phyloP scores from a whole-genome alignment of 768 basidiomycete genomes.

The Tulasnella sp. region DNA sequence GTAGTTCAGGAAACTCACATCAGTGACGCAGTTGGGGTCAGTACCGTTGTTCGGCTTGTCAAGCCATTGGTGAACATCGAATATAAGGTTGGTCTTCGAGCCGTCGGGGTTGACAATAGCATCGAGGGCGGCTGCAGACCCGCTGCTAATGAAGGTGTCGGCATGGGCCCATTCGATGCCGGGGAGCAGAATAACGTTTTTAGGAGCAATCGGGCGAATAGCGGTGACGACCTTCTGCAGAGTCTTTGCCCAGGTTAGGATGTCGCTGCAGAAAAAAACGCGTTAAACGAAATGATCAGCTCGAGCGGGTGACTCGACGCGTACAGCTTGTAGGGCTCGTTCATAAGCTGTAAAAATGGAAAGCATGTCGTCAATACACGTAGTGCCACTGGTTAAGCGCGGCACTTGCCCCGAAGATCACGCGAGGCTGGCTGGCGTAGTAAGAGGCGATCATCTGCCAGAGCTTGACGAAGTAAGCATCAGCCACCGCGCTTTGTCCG shows the following conservation, averaged over 20 bases:
- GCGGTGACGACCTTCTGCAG: constrained; percentile 38
- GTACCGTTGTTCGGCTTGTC: constrained; percentile 41
- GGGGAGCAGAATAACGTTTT: constrained; percentile 40
- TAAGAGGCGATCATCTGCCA: constrained; percentile 2
- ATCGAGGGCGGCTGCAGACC: constrained; percentile 36
- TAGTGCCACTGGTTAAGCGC: not conserved
- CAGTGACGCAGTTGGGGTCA: constrained; percentile 38
- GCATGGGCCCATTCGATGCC: constrained; percentile 39
- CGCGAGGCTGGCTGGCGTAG: not conserved
- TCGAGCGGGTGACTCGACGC: constrained; percentile 14
- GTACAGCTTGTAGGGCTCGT: constrained; percentile 42
- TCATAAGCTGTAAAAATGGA: constrained; percentile 31
- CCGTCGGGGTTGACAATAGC: constrained; percentile 39
- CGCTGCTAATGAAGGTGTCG: constrained; percentile 34
- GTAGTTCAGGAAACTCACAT: not conserved
- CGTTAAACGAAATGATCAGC: not conserved
- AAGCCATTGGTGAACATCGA: constrained; percentile 37
- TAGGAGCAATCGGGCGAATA: constrained; percentile 37
- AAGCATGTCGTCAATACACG: not conserved
- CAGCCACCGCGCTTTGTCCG: not conserved
- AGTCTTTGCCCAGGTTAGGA: constrained; percentile 33
- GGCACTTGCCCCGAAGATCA: constrained; percentile 24
- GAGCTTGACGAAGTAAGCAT: not conserved
- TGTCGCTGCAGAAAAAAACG: constrained; percentile 32
- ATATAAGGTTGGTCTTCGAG: constrained; percentile 34